phyloP scores from a whole-genome alignment of 2,329 filamentous ascomycete genomes.

The Tolypocladium endophyticum region DNA sequence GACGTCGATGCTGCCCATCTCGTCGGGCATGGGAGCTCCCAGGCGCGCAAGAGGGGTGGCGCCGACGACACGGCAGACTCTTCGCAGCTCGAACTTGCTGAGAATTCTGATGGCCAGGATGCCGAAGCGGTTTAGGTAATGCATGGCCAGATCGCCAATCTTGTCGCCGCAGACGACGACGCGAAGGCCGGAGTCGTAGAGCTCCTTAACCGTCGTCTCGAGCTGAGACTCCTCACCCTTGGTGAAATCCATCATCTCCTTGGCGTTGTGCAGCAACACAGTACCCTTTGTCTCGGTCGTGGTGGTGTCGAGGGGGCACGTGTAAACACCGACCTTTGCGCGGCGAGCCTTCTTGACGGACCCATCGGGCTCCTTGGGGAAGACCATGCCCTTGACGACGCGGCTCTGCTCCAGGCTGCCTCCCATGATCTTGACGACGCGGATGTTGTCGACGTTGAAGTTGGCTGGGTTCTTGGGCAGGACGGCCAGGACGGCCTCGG shows the following conservation, averaged over 20 bases:
- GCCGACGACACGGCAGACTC: constrained; percentile 90
- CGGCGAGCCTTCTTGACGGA: constrained; percentile 80
- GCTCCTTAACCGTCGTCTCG: constrained; percentile 84
- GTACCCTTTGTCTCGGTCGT: constrained; percentile 99
- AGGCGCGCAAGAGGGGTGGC: constrained; percentile 92
- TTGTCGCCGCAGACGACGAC: constrained; percentile 87
- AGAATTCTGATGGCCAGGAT: constrained; percentile 95
- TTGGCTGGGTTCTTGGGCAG: constrained; percentile 90
- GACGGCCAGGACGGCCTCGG: constrained; percentile 75
- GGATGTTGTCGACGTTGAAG: constrained; percentile 98
- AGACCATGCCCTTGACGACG: constrained; percentile 97
- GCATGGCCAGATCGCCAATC: constrained; percentile 90
- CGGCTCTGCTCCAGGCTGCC: constrained; percentile 87
- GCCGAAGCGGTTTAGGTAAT: constrained; percentile 95
- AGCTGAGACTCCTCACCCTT: constrained; percentile 93
- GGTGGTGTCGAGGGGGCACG: constrained; percentile 87
- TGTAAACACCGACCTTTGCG: constrained; percentile 95
- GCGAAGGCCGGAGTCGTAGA: constrained; percentile 85
- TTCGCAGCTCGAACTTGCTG: constrained; percentile 93
- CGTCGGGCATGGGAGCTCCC: constrained; percentile 98
- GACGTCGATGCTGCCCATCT: constrained; percentile 91
- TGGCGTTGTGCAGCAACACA: constrained; percentile 88
- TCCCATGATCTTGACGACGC: constrained; percentile 99
- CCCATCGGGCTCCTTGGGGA: constrained; percentile 89
- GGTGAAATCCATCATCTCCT: constrained; percentile 98